These are phyloP conservation scores for Brassica nigra DNA, from an alignment of 345 rosid species.

Conservation along the genomic window DNA sequence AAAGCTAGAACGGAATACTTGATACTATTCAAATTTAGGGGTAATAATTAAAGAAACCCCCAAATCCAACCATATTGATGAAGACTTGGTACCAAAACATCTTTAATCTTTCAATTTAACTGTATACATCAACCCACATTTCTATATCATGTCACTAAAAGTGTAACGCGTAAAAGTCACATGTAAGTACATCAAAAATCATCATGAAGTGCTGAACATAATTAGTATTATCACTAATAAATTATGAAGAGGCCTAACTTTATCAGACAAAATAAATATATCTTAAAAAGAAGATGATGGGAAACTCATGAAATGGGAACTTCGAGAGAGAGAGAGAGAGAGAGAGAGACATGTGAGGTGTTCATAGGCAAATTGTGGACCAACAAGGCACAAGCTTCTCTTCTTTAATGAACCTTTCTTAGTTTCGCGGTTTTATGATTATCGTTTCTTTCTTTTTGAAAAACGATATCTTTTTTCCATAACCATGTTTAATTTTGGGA, in stretches of 20 bases:
- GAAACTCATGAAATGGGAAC: constrained; percentile 38
- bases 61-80: constrained; percentile 28
- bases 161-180: constrained; percentile 35
- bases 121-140: not conserved
- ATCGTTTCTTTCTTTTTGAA: not conserved
- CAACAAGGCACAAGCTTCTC: constrained; percentile 41
- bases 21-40: constrained; percentile 16
- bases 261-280: not conserved
- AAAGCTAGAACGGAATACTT: not conserved
- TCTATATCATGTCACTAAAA: constrained; percentile 33
- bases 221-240: constrained; percentile 37
- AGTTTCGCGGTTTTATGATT: constrained; percentile 9
- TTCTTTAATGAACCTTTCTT: constrained; percentile 32
- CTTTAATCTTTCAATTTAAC: not conserved
- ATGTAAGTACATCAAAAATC: constrained; percentile 42
- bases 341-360: constrained; percentile 44
- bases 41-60: constrained; percentile 12
- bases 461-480: constrained; percentile 1
- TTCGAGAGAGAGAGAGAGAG: constrained; percentile 22
- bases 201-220: constrained; percentile 41
- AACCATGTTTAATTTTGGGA: constrained; percentile 11
- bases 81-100: not conserved
- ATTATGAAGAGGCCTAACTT: constrained; percentile 30
- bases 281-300: constrained; percentile 19
- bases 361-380: constrained; percentile 46